A percentile compares a stretch with the other conserved stretches of the same genome.
These are phyloP conservation scores for Tetracladium setigerum DNA, from an alignment of 495 filamentous ascomycete genomes.

Conservation along the genomic window DNA sequence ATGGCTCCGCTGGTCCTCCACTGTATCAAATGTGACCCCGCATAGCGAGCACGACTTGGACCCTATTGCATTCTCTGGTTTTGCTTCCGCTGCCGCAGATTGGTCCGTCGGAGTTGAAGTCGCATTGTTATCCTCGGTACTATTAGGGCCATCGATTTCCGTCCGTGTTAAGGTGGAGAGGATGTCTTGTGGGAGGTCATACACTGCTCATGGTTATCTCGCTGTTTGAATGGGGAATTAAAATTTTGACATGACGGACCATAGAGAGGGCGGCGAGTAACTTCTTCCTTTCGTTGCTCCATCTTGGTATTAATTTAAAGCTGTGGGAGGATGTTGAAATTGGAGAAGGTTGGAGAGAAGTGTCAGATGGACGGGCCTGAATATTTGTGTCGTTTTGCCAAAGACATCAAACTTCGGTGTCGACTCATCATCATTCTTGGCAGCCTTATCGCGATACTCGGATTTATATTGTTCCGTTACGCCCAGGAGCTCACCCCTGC, in stretches of 20 bases:
- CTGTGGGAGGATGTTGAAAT: not conserved
- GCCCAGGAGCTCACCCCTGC: not conserved
- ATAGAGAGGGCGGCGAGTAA: slow-evolving; percentile 58
- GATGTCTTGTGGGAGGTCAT: slow-evolving; percentile 75
- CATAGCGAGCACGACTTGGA: slow-evolving; percentile 81
- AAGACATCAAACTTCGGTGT: too few relatives aligned
- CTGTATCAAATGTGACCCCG: slow-evolving; percentile 54
- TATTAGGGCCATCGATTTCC: slow-evolving; percentile 22
- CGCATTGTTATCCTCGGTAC: slow-evolving; percentile 1
- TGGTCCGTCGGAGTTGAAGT: slow-evolving; percentile 25
- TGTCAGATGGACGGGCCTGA: not conserved
- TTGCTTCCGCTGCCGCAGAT: slow-evolving; percentile 23
- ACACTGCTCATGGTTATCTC: slow-evolving; percentile 46
- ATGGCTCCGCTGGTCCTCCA: slow-evolving; percentile 80
- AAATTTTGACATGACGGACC: slow-evolving; percentile 32
- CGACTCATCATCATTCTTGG: too few relatives aligned
- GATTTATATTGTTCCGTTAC: not conserved
- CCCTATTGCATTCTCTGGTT: slow-evolving; percentile 34
- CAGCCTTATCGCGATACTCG: not conserved
- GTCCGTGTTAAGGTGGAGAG: slow-evolving; percentile 61
- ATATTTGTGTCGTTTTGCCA: too few relatives aligned
- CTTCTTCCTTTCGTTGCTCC: slow-evolving; percentile 38
- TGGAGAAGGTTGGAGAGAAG: not conserved
- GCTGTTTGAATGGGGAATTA: not conserved
- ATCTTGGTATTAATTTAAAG: slow-evolving; percentile 1